Base-by-base conservation (phyloP, 345 rosid species). In the Psidium guajava region DNA sequence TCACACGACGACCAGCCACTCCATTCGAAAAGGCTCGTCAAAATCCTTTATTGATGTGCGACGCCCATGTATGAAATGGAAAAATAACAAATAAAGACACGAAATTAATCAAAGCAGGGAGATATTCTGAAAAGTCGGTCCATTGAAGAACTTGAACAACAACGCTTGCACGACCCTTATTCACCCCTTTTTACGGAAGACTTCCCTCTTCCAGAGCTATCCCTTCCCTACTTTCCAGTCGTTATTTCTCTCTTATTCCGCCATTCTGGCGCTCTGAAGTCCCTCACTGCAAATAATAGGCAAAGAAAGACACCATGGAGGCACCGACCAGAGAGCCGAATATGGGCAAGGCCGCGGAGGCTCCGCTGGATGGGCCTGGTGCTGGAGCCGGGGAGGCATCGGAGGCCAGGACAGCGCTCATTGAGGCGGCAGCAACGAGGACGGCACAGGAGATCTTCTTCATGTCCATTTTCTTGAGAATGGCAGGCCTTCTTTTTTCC, bases 391-490 rank as follows among this genome's bases (percentile, higher is more conserved):
- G 40, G 32, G 88, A 89, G 6, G 87, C 86, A 14, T 86, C 92
- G 4, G 89, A 21, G 36, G 98, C 98, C 91, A 92, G 64, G 88
- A 85, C 94, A 6, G 90, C 87, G 82, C 89, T 90, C 91, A 94
- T 86, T 85, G 91, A 90, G 88, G 94, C 93, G 10, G 95, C 95
- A 1, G 88, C 93, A 1, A 92, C 12, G 36, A 94, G 86, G 87
- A 93, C 87, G 32, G 91, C 95, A 16, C 86, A 91, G 82, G 91
- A 89, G 88, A 95, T 90, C 93, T 92, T 96, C 91, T 93, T 94
- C 93, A 91, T 85, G 84, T 90, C 96, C 97, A 96, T 96, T 58
- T 50, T 21, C 52, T 69, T 64, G n/a, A 83, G 28, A 14, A 22
- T 58, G 47, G 80, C 80, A 32, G 15, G 54, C 12, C 58, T 54